Evolutionary conservation across 805 yeast genomes (phyloP).

Genomic region (Cyberlindnera amylophila): DNA sequence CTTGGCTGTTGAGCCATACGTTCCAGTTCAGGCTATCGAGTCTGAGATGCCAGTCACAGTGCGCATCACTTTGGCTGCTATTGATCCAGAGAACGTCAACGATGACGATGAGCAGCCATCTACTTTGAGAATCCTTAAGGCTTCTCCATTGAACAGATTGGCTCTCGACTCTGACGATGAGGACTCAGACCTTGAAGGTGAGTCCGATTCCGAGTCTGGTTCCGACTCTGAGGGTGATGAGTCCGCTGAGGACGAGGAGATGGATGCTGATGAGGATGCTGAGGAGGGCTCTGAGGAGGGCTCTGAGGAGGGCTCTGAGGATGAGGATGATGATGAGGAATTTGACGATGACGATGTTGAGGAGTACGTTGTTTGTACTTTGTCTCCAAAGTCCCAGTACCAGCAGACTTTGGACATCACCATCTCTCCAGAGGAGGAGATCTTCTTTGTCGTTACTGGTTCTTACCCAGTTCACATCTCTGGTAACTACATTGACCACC

Average conservation of each 20-base stretch:
- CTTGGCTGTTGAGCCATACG: slow-evolving; percentile 80
- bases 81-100: slow-evolving; percentile 81
- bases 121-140: slow-evolving; percentile 82
- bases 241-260: slow-evolving; percentile 46
- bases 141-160: slow-evolving; percentile 44
- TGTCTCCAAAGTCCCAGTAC: slow-evolving; percentile 76
- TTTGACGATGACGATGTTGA: slow-evolving; percentile 71
- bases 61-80: slow-evolving; percentile 90
- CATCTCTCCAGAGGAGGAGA: slow-evolving; percentile 90
- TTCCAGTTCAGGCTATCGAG: slow-evolving; percentile 83
- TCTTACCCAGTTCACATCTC: slow-evolving; percentile 87
- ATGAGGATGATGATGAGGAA: slow-evolving; percentile 39
- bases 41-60: slow-evolving; percentile 86
- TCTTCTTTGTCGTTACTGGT: slow-evolving; percentile 91
- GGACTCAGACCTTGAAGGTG: neutral
- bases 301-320: slow-evolving; percentile 41
- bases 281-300: slow-evolving; percentile 48
- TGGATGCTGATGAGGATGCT: slow-evolving; percentile 31
- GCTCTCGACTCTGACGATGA: slow-evolving; percentile 44
- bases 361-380: slow-evolving; percentile 83
- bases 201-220: slow-evolving; percentile 33
- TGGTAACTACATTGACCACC: slow-evolving; percentile 96
- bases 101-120: slow-evolving; percentile 83
- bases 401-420: slow-evolving; percentile 92
- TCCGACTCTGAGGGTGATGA: slow-evolving; percentile 45